phyloP scores from a whole-genome alignment of 257 asterid genomes.

The Oldenlandia corymbosa region DNA sequence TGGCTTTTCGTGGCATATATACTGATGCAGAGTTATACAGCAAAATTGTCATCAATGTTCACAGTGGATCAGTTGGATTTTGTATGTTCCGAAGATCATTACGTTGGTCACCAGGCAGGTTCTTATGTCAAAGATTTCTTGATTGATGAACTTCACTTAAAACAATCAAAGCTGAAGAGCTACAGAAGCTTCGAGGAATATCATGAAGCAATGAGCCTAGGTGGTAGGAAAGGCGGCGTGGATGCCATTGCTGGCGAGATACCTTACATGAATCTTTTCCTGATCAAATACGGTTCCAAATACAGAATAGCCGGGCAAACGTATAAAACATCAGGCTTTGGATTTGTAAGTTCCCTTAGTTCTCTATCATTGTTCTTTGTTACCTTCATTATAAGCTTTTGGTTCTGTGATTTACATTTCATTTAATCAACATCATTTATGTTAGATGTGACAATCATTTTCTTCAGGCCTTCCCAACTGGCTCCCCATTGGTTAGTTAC shows the following conservation, averaged over 20 bases:
- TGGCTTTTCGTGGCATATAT: constrained; percentile 51
- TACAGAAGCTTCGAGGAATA: constrained; percentile 27
- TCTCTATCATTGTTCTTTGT: no score
- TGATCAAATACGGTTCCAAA: constrained; percentile 28
- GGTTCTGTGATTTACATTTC: no score
- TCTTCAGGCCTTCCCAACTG: constrained; percentile 40
- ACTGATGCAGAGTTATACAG: constrained; percentile 54
- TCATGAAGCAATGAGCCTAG: constrained; percentile 32
- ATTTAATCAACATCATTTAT: no score
- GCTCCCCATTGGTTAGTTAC: constrained; percentile 27
- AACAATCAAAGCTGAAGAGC: constrained; percentile 26
- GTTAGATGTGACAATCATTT: no score
- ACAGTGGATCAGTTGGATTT: constrained; percentile 47
- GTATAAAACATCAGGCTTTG: constrained; percentile 44
- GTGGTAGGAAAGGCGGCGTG: constrained; percentile 43
- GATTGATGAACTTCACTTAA: constrained; percentile 20
- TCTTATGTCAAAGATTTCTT: constrained; percentile 39
- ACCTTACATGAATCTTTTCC: constrained; percentile 50
- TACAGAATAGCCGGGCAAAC: constrained; percentile 47
- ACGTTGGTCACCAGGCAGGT: constrained; percentile 41
- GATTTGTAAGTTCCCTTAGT: constrained; percentile 63
- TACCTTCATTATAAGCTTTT: no score
- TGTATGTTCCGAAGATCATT: constrained; percentile 26
- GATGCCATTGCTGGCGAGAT: constrained; percentile 51
- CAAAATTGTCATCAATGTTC: constrained; percentile 47